A percentile compares a stretch with the other conserved stretches of the same genome.
phyloP scores from a whole-genome alignment of 345 rosid genomes.

The Theobroma cacao region DNA sequence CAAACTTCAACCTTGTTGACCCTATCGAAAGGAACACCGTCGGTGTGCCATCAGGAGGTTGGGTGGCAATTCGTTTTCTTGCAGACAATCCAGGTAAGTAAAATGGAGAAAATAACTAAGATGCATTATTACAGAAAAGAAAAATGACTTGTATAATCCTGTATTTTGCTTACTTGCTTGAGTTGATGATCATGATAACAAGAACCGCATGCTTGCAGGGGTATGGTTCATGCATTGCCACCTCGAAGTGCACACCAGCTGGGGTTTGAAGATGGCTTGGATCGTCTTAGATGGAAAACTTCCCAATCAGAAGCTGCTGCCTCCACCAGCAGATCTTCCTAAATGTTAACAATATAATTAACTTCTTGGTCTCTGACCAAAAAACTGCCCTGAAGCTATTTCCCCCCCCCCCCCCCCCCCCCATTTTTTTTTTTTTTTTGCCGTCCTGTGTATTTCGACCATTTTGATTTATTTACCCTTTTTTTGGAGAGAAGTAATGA shows the following conservation, averaged over 20 bases:
- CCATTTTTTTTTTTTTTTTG: neutral
- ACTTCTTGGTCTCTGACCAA: neutral
- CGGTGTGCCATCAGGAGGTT: slow-evolving; percentile 62
- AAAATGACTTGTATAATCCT: neutral
- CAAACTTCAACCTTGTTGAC: slow-evolving; percentile 53
- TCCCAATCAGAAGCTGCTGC: slow-evolving; percentile 59
- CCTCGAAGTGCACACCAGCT: slow-evolving; percentile 73
- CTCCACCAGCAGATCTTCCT: slow-evolving; percentile 72
- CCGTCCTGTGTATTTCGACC: neutral
- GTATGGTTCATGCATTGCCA: slow-evolving; percentile 84
- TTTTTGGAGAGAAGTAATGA: neutral
- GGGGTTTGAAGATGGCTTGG: slow-evolving; percentile 83
- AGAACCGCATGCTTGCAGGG: slow-evolving; percentile 24
- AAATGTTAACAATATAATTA: slow-evolving; percentile 36
- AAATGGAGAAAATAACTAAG: neutral
- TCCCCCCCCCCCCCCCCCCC: no score
- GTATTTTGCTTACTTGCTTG: neutral
- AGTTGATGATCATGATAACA: neutral
- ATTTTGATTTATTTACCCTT: neutral
- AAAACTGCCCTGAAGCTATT: neutral
- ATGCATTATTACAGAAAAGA: neutral
- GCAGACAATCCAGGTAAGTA: slow-evolving; percentile 71
- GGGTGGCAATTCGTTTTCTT: slow-evolving; percentile 67
- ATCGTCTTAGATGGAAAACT: slow-evolving; percentile 64
- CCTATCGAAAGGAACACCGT: slow-evolving; percentile 66